Base-by-base conservation (phyloP, 371 early-diverging fungal species). In the Zopfochytrium polystomum region DNA sequence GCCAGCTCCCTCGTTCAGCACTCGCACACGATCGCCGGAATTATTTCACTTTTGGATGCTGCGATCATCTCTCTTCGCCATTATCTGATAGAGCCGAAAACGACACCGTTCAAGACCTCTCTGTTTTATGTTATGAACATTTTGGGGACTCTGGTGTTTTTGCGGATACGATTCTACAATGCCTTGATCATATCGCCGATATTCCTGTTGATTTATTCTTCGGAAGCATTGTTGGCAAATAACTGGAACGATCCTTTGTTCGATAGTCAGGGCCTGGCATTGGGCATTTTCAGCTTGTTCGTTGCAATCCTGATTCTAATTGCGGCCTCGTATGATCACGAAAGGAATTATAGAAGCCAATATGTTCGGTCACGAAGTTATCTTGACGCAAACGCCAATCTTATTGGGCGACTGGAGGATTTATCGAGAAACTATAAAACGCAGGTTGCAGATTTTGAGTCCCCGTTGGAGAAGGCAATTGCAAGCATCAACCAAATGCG, bases 381-480 rank as follows among this genome's bases (percentile, higher is more conserved):
- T 46, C 27, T 67, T 29, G 51, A 52, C 3, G 60, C 66, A 18
- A 75, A 70, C 46, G 52, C 44, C 7, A 70, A 70, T 46, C 65
- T 75, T 11, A 44, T 60, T 22, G 55, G 58, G 31, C 75, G 71
- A 61, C 52, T 75, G 49, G 63, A 60, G 38, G 70, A 67, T 13
- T 30, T 72, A 31, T 59, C 68, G 23, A 52, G 43, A 33, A 54
- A 53, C 27, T 75, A 58, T 58, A 34, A 27, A 4, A 57, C 64
- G 18, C 57, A 65, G 20, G 69, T 73, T 30, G 77, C 68, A 3
- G 74, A 79, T 55, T 57, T 80, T 15, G 77, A 78, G 31, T 71
- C 77, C 2, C 80, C 80, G 18, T 54, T 80, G 22, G 78, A 80
- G 55, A 80, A 78, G 56, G 72, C 78, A 0, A 72, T 76, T 29